Evolutionary conservation across 305 asterid species (phyloP), one percentile per base, ranked within the genome.

Genomic region (Fraxinus sp.): DNA sequence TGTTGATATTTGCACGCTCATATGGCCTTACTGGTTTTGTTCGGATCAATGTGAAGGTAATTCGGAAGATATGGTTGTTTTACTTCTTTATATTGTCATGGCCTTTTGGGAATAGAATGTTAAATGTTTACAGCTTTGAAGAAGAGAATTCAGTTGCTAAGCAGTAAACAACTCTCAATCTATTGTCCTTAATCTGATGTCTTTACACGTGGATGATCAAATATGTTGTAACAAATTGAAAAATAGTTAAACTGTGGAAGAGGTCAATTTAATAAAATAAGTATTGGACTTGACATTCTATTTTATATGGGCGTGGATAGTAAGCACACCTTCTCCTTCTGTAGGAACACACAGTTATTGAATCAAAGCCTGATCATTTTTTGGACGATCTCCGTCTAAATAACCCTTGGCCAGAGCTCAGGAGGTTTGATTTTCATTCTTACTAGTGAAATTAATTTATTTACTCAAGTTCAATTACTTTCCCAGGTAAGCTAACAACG

Each of bases 341-440:
- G 82, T 90, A 96, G 99, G 98, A 96, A 91, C 99, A 96, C 88
- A 86, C 97, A 41, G 99, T 96, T 77, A 86, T 93, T 76, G 99
- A 96, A 81, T 91, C 98, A 78, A 96, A 96, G 90, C 99, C 99
- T 18, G 99, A 96, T 79, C 98, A 96, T 82, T 94, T 94, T 86
- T 87, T 95, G 86, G 99, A 96, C 74, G 97, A 93, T 85, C 94
- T 96, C 77, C 95, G 98, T 82, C 91, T 96, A 83, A 94, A 94
- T 88, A 91, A 91, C 84, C 97, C 99, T 5, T 96, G 99, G 99
- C 94, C 95, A 30, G 95, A 96, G 90, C 97, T 96, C 66, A 87
- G 75, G 87, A 93, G 98, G 99, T 95, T 85, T 86, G 82, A 9
- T 80, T 20, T 71, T 62, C 75, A 75, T 74, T 83, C 52, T 26